These are phyloP conservation scores for Epichloe aotearoae DNA, from an alignment of 2,329 filamentous ascomycete species.

Conservation along the genomic window DNA sequence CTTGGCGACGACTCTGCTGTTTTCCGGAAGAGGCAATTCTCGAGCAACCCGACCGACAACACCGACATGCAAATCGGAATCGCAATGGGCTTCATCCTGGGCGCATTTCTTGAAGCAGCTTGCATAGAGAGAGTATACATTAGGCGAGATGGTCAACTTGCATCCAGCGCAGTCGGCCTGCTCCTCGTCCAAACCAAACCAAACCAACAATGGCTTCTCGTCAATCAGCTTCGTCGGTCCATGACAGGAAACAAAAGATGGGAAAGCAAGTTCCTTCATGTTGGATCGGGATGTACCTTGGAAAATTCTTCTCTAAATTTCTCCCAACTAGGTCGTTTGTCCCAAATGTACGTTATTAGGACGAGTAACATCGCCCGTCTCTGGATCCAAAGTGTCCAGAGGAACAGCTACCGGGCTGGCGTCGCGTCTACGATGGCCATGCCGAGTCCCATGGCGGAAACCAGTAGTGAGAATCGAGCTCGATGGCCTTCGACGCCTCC, in stretches of 20 bases:
- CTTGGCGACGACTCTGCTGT: too few relatives aligned
- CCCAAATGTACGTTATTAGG: neutral
- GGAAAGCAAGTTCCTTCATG: too few relatives aligned
- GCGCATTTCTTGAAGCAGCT: slow-evolving; percentile 24
- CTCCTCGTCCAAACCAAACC: too few relatives aligned
- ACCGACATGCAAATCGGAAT: slow-evolving; percentile 6
- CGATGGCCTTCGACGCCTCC: neutral
- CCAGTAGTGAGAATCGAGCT: neutral
- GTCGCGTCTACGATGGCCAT: neutral
- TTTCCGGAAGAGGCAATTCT: too few relatives aligned
- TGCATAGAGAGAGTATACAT: neutral
- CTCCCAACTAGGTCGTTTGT: neutral
- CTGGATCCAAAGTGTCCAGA: neutral
- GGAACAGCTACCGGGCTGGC: neutral
- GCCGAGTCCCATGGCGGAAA: neutral
- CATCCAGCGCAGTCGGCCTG: too few relatives aligned
- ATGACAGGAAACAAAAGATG: too few relatives aligned
- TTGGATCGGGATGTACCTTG: too few relatives aligned
- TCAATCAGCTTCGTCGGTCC: too few relatives aligned
- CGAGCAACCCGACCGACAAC: too few relatives aligned
- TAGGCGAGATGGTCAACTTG: too few relatives aligned
- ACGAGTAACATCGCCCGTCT: neutral
- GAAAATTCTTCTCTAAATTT: too few relatives aligned
- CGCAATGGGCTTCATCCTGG: slow-evolving; percentile 27
- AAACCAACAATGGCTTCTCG: too few relatives aligned